phyloP scores from a whole-genome alignment of 108 stramenopile genomes.

The Hondaea fermentalgiana region DNA sequence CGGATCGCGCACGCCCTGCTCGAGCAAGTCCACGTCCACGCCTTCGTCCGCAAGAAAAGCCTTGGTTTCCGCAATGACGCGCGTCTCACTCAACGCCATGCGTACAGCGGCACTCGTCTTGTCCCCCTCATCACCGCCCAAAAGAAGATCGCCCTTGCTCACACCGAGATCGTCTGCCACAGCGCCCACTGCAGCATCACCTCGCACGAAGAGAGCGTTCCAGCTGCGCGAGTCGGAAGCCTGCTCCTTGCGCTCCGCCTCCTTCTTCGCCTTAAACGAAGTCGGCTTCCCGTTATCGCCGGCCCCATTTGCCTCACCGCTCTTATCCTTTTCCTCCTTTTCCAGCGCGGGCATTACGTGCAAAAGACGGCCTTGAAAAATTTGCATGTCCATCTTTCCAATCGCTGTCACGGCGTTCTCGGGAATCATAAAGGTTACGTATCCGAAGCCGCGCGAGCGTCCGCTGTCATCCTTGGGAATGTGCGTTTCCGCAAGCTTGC shows the following conservation, averaged over 20 bases:
- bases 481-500: conserved; percentile 68
- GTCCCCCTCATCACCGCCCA: conserved; percentile 66
- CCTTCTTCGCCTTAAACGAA: conserved; percentile 79
- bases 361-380: conserved; percentile 77
- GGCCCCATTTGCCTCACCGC: background rate
- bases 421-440: conserved; percentile 58
- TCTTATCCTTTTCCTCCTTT: background rate
- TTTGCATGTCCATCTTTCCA: conserved; percentile 52
- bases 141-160: conserved; percentile 76
- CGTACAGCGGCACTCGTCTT: conserved; percentile 60
- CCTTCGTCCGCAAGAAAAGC: conserved; percentile 76
- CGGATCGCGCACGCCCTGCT: conserved; percentile 23
- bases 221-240: conserved; percentile 64
- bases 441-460: conserved; percentile 86
- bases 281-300: background rate
- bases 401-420: conserved; percentile 55
- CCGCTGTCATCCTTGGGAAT: conserved; percentile 71
- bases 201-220: conserved; percentile 85
- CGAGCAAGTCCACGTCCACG: conserved; percentile 73
- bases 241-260: conserved; percentile 68
- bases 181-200: conserved; percentile 88
- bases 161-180: conserved; percentile 74
- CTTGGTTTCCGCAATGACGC: conserved; percentile 81
- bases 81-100: conserved; percentile 86
- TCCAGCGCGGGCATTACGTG: conserved; percentile 64